phyloP scores from a whole-genome alignment of 2,329 filamentous ascomycete species.

The Simplicillium sp. region DNA sequence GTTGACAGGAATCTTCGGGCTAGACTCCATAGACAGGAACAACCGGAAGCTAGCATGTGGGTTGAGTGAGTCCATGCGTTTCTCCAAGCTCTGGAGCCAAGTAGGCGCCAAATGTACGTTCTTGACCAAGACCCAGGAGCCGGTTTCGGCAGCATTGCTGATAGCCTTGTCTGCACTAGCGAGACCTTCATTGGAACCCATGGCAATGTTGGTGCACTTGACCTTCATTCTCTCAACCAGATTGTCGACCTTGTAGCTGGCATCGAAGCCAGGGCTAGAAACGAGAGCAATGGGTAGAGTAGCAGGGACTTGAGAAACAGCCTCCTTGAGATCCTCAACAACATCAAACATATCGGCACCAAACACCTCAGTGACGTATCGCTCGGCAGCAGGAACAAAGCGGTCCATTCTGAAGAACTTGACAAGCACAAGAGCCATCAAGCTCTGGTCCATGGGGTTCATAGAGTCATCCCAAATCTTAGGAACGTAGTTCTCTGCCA shows the following conservation, averaged over 20 bases:
- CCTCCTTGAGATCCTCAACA: constrained; percentile 75
- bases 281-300: constrained; percentile 83
- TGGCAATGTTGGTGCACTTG: constrained; percentile 92
- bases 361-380: constrained; percentile 82
- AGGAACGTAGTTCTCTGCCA: constrained; percentile 78
- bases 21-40: constrained; percentile 97
- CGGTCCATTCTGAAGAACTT: constrained; percentile 94
- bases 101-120: constrained; percentile 94
- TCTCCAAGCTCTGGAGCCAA: constrained; percentile 95
- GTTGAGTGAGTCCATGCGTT: constrained; percentile 90
- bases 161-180: constrained; percentile 93
- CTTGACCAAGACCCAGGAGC: constrained; percentile 96
- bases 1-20: constrained; percentile 93
- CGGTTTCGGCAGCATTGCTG: constrained; percentile 79
- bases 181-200: constrained; percentile 94
- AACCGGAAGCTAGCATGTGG: constrained; percentile 87
- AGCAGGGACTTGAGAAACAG: constrained; percentile 74
- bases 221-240: constrained; percentile 77
- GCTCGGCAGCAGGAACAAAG: constrained; percentile 85
- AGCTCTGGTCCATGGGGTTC: constrained; percentile 61
- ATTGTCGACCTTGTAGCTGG: constrained; percentile 96
- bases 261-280: constrained; percentile 94
- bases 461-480: constrained; percentile 57
- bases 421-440: constrained; percentile 78
- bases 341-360: constrained; percentile 74